Conservation (phyloP, 176 grass and related monocot species). For the Canna indica region DNA sequence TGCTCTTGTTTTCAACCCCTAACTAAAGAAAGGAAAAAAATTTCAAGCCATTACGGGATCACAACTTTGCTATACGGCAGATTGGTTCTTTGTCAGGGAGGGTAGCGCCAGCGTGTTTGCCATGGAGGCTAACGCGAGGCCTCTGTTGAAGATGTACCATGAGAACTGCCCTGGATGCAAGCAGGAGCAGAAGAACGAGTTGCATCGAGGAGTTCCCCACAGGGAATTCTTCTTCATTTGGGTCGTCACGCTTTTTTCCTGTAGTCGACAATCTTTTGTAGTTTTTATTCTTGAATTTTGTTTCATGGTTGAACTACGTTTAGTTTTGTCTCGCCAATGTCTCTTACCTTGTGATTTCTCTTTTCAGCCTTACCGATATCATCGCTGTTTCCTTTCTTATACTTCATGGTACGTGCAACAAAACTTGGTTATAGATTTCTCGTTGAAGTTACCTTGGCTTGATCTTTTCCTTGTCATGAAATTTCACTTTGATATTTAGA, state of each 20-base stretch:
- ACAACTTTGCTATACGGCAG: too few relatives aligned
- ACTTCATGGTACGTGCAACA: slow-evolving; percentile 56
- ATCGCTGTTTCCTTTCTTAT: slow-evolving; percentile 54
- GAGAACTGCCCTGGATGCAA: slow-evolving; percentile 44
- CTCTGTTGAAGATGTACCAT: slow-evolving; percentile 18
- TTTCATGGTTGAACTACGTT: background rate
- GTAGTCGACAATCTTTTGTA: slow-evolving; percentile 11
- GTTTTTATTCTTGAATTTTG: background rate
- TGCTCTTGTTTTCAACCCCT: too few relatives aligned
- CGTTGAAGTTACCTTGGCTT: too few relatives aligned
- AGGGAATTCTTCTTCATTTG: slow-evolving; percentile 45
- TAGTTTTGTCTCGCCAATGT: background rate
- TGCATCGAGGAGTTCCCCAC: slow-evolving; percentile 27
- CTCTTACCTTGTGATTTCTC: slow-evolving; percentile 3
- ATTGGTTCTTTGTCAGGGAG: background rate
- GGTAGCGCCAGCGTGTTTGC: too few relatives aligned
- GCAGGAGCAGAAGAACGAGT: slow-evolving; percentile 36
- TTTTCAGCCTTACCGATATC: slow-evolving; percentile 63
- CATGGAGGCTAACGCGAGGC: slow-evolving; percentile 2
- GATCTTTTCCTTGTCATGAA: too few relatives aligned
- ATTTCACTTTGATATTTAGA: too few relatives aligned
- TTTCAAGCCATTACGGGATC: too few relatives aligned
- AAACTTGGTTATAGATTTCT: background rate
- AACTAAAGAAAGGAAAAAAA: too few relatives aligned
- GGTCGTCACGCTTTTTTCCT: slow-evolving; percentile 34